Evolutionary conservation across 768 basidiomycete species (phyloP).

Genomic region (Leccinellum luteum): DNA sequence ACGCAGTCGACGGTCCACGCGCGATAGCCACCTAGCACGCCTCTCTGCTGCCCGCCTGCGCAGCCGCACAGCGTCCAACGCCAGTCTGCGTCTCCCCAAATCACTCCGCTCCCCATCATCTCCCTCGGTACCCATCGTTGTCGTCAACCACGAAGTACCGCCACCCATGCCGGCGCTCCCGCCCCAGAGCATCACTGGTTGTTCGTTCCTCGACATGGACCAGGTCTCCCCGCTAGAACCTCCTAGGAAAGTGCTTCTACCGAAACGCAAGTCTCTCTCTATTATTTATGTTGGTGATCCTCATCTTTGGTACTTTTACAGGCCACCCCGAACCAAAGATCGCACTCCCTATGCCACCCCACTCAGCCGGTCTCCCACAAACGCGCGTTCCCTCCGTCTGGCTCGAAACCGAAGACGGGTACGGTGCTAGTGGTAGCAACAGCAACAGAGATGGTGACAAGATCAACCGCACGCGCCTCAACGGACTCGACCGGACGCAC

Average conservation of each 20-base stretch:
- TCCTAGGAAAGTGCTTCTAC: conserved; percentile 21
- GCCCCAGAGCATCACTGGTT: conserved; percentile 3
- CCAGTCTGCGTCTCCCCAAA: conserved; percentile 61
- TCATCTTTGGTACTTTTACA: not conserved
- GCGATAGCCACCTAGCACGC: conserved; percentile 35
- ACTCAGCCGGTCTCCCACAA: conserved; percentile 18
- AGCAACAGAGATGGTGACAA: conserved; percentile 9
- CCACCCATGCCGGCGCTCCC: conserved; percentile 30
- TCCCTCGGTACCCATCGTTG: conserved; percentile 29
- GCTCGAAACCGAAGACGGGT: conserved; percentile 39
- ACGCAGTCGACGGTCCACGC: conserved; percentile 23
- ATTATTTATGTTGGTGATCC: not conserved
- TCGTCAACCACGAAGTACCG: conserved; percentile 12
- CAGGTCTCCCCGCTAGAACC: conserved; percentile 30
- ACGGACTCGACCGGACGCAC: conserved; percentile 20
- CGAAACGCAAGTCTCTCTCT: conserved; percentile 8
- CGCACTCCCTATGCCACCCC: conserved; percentile 21
- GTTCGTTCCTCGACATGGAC: conserved; percentile 37
- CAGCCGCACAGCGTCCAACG: conserved; percentile 61
- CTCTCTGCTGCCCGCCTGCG: conserved; percentile 65
- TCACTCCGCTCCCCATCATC: conserved; percentile 31
- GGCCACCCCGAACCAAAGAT: conserved; percentile 14
- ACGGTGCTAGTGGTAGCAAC: not conserved
- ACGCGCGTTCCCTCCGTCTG: conserved; percentile 47
- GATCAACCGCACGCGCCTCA: conserved; percentile 7